Evolutionary conservation across 2,329 filamentous ascomycete species (phyloP).

Genomic region (Sporothrix schenckii): DNA sequence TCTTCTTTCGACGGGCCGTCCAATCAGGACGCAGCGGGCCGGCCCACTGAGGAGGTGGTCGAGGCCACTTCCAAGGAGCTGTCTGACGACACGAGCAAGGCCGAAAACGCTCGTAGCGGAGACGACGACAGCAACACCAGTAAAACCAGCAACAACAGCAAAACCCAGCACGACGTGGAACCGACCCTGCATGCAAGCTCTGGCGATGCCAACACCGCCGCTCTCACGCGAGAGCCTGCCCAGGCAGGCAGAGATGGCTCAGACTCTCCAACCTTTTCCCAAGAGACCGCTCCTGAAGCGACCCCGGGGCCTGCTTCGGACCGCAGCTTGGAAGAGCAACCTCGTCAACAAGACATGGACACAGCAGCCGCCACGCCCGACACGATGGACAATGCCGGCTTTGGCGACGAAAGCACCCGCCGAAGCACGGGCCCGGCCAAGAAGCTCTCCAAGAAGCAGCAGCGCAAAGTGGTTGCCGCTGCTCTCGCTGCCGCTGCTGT

Average conservation of each 20-base stretch:
- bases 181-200: slow-evolving; percentile 21
- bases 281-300: slow-evolving; percentile 18
- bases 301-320: slow-evolving; percentile 30
- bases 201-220: slow-evolving; percentile 25
- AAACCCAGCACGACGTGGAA: not conserved
- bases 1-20: not conserved
- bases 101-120: not conserved
- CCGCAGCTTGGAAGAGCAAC: slow-evolving; percentile 31
- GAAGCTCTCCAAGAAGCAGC: slow-evolving; percentile 33
- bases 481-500: slow-evolving; percentile 29
- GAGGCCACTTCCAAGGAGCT: not conserved
- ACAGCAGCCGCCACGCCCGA: not conserved
- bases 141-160: not conserved
- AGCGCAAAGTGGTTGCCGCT: slow-evolving; percentile 33
- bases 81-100: not conserved
- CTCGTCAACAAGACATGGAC: not conserved
- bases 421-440: slow-evolving; percentile 18
- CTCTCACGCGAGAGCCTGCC: not conserved
- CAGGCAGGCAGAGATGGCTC: not conserved
- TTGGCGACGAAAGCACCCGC: too few species aligned
- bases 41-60: not conserved
- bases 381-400: slow-evolving; percentile 12
- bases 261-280: not conserved
- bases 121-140: slow-evolving; percentile 10
- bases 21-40: slow-evolving; percentile 18